Base-by-base conservation (phyloP, 495 filamentous ascomycete genomes). In the Penicillium samsonianum region DNA sequence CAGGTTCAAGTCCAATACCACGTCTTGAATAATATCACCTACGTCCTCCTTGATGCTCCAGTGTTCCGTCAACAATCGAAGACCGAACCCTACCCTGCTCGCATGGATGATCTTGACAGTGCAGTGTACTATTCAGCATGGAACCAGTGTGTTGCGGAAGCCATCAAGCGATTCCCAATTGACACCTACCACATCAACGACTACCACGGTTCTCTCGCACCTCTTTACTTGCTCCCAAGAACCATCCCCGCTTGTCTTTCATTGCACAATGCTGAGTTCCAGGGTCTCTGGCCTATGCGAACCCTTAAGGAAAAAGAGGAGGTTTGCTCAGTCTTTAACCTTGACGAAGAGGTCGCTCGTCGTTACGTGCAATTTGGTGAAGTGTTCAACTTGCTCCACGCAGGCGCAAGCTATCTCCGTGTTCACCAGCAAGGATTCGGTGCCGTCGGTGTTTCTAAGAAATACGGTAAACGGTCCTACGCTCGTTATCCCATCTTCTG, bases 141-240 rank as follows among this genome's bases (percentile, higher is more conserved):
- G 87, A 90, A 90, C 59, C 80, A 81, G 59, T 89, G 86, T 63
- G 86, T 89, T 52, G 85, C 87, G 1, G 72, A 84, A 56, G 72
- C 85, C 0, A 84, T 88, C 61, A 79, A 76, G 50, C 80, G 80
- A 33, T 82, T 82, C 65, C 82, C 84, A 0, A 80, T 89, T 52
- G 87, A 90, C 62, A 69, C 90, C 19, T 91, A 91, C 69, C 88
- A 91, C 69, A 90, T 90, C 64, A 91, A 91, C 70, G 88, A 91
- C 67, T 91, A 90, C 66, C 88, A 91, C 64, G 88, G 88, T 23
- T 87, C 87, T 16, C 69, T 87, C 5, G 88, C 88, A 37, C 87
- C 87, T 28, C 74, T 90, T 7, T 87, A 91, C 58, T 78, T 90
- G 11, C 77, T 90, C 2, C 87, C 88, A 22, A 67, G 80, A 25